Conservation (phyloP, 176 grass and related monocot species). For the Carex kokanica region DNA sequence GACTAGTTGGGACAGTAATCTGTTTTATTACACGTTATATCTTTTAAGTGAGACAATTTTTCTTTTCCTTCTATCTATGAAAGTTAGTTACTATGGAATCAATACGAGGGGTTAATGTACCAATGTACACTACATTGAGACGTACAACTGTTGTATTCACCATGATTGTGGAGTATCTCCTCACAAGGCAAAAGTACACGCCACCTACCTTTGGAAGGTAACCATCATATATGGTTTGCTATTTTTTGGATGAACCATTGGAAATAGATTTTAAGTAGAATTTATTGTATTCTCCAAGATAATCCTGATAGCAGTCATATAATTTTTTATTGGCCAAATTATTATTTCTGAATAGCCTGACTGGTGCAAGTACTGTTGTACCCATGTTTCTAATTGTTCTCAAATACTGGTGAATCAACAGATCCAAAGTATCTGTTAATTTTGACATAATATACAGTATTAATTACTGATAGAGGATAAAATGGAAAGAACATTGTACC, state of each 20-base stretch:
- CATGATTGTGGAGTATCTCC: conserved; percentile 94
- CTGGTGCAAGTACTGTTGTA: neutral
- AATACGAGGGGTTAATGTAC: conserved; percentile 96
- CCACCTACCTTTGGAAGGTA: conserved; percentile 86
- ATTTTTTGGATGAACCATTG: neutral
- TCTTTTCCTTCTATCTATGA: conserved; percentile 30
- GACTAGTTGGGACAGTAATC: neutral
- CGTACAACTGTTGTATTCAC: conserved; percentile 98
- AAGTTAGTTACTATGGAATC: conserved; percentile 99
- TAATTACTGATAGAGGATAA: neutral
- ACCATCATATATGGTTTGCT: conserved; percentile 17
- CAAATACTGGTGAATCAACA: neutral
- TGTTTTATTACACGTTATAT: neutral
- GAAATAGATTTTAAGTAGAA: neutral
- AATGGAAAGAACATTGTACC: neutral
- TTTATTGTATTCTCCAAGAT: neutral
- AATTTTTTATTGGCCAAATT: neutral
- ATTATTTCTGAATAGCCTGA: neutral
- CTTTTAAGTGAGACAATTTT: conserved; percentile 27
- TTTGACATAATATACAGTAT: conserved; percentile 1
- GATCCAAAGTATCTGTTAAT: neutral
- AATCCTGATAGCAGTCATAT: neutral
- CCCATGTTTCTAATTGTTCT: neutral
- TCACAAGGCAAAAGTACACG: conserved; percentile 86
- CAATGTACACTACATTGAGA: conserved; percentile 97